Base-by-base conservation (phyloP, 495 filamentous ascomycete genomes). In the Rostrohypoxylon terebratum region DNA sequence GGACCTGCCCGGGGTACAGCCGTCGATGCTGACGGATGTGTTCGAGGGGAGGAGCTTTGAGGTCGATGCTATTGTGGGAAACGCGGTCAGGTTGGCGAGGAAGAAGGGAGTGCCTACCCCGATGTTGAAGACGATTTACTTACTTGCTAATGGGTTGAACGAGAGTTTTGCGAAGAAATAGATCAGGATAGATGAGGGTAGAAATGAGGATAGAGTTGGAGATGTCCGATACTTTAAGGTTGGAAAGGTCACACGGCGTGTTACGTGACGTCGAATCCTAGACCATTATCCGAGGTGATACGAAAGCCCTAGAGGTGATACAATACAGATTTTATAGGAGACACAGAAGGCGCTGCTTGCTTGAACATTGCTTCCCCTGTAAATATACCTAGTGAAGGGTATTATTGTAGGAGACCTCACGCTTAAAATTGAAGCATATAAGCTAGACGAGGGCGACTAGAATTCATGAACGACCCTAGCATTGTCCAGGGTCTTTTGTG, bases 61-160 rank as follows among this genome's bases (percentile, higher is more conserved):
- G 76, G 80, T 84, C 8, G 86, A 87, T 72, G 83, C 83, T 25
- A 86, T 88, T 67, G 66, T 87, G n/a, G 85, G 86, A 4, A 86
- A 84, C 77, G 73, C 79, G 3, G 78, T 87, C 9, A 78, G 78
- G 59, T 55, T 85, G 69, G 86, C 81, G 11, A 76, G 73, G 55
- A 68, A 69, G 55, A 77, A 82, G 58, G 79, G 79, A 0, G 78
- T 88, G 1, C 48, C 72, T 0, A 81, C 81, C 63, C 82, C 82
- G 36, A 80, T 80, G 72, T 70, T 87, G 60, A 79, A 81, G 72
- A 82, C 77, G 10, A 63, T 87, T 50, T 84, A 87, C 73, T 16
- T 78, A 25, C 67, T 81, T 23, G 65, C 71, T 18, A 75, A 69
- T 50, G 79, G 75, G 33, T 71, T 81, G 31, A 77, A 59, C 40